phyloP scores from a whole-genome alignment of 441 rosid genomes.

The Euphorbia celastroides region DNA sequence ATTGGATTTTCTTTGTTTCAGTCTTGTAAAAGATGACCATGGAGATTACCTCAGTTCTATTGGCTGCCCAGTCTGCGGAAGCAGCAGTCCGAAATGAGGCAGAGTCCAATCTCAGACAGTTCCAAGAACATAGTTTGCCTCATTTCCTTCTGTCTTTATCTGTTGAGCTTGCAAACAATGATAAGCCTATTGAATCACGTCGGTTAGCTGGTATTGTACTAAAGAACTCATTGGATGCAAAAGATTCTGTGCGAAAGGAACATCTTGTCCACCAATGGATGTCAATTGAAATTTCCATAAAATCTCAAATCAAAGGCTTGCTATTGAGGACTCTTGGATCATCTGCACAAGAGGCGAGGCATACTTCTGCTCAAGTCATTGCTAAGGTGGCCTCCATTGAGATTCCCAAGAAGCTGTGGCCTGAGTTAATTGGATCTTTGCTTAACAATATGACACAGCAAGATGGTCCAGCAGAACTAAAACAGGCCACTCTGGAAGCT shows the following conservation, averaged over 20 bases:
- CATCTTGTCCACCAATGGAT: slow-evolving; percentile 74
- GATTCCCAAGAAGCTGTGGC: slow-evolving; percentile 90
- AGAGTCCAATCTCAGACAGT: slow-evolving; percentile 56
- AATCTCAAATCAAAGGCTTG: slow-evolving; percentile 75
- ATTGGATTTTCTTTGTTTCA: slow-evolving; percentile 10
- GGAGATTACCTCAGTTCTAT: slow-evolving; percentile 68
- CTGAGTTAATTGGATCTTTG: slow-evolving; percentile 65
- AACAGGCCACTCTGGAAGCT: slow-evolving; percentile 85
- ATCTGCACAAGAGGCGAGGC: slow-evolving; percentile 62
- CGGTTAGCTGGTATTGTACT: slow-evolving; percentile 88
- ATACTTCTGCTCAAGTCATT: slow-evolving; percentile 84
- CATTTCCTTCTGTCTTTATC: slow-evolving; percentile 62
- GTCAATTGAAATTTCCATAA: slow-evolving; percentile 47
- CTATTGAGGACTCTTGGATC: slow-evolving; percentile 66
- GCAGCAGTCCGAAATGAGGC: slow-evolving; percentile 70
- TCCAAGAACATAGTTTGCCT: slow-evolving; percentile 76
- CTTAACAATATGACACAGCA: slow-evolving; percentile 76
- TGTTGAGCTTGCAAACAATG: slow-evolving; percentile 67
- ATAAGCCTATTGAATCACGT: slow-evolving; percentile 76
- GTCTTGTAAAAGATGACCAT: slow-evolving; percentile 51
- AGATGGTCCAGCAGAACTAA: slow-evolving; percentile 49
- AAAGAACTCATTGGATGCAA: slow-evolving; percentile 84
- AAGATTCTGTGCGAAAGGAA: slow-evolving; percentile 60
- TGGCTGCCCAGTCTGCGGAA: slow-evolving; percentile 82
- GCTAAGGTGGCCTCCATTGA: slow-evolving; percentile 89